phyloP scores from a whole-genome alignment of 225 moss, liverwort and hornwort genomes.

The Thuidium tamariscinum region DNA sequence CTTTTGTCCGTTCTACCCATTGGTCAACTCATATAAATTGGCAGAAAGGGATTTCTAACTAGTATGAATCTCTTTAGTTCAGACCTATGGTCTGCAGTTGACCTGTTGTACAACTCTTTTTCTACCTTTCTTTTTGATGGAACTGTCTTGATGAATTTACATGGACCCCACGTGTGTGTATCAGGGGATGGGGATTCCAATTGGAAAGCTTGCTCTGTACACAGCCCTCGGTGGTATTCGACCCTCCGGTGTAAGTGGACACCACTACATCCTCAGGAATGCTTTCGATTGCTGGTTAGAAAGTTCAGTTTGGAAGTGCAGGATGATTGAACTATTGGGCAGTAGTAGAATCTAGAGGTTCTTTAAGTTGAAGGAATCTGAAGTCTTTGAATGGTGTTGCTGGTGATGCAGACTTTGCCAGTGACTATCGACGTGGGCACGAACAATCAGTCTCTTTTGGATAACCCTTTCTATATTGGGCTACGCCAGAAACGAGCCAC shows the following conservation, averaged over 20 bases:
- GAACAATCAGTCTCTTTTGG: slow-evolving; percentile 53
- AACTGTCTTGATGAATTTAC: background rate
- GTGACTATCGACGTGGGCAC: slow-evolving; percentile 81
- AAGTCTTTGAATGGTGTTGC: background rate
- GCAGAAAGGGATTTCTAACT: background rate
- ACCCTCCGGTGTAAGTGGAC: slow-evolving; percentile 56
- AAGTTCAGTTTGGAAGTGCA: background rate
- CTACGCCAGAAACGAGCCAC: slow-evolving; percentile 54
- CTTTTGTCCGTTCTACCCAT: background rate
- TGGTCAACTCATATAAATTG: background rate
- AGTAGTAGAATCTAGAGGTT: background rate
- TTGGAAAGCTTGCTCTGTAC: slow-evolving; percentile 77
- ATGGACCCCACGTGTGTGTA: background rate
- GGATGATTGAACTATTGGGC: background rate
- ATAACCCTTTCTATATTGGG: slow-evolving; percentile 75
- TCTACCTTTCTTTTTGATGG: background rate
- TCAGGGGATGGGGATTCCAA: slow-evolving; percentile 84
- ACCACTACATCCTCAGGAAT: background rate
- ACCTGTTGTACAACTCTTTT: background rate
- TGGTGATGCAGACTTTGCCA: slow-evolving; percentile 65
- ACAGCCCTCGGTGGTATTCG: slow-evolving; percentile 74
- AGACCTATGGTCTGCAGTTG: background rate
- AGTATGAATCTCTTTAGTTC: background rate
- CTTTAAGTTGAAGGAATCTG: background rate
- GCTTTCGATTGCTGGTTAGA: background rate